Conservation (phyloP, 768 basidiomycete genomes). For the Agrocybe praecox region DNA sequence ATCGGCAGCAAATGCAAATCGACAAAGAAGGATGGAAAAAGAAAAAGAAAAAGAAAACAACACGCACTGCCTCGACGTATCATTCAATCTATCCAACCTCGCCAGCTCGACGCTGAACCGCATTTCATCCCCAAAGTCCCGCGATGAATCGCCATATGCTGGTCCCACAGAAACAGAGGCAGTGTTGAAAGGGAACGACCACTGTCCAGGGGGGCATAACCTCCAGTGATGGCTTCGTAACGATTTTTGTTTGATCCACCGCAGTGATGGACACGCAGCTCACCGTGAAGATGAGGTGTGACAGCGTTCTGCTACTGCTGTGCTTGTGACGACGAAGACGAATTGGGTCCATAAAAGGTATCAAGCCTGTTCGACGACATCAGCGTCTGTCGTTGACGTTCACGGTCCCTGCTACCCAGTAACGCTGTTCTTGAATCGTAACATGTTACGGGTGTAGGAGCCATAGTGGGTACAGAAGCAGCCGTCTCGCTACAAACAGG, state of each 20-base stretch:
- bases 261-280: constrained; percentile 83
- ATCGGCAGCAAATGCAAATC: background rate
- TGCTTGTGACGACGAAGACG: background rate
- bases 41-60: constrained; percentile 9
- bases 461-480: constrained; percentile 20
- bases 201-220: no score
- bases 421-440: constrained; percentile 53
- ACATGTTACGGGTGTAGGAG: constrained; percentile 21
- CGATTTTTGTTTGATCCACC: constrained; percentile 88
- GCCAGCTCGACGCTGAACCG: no score
- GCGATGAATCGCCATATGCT: no score
- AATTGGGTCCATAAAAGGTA: background rate
- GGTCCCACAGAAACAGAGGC: no score
- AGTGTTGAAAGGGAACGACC: no score
- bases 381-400: background rate
- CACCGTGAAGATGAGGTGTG: constrained; percentile 27
- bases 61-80: constrained; percentile 83
- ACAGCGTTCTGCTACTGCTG: background rate
- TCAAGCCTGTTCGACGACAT: background rate
- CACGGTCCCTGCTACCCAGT: constrained; percentile 34
- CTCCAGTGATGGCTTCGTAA: no score
- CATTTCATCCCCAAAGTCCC: no score
- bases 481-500: no score
- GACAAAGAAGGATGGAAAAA: background rate
- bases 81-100: constrained; percentile 83